Evolutionary conservation across 257 asterid genomes (phyloP).

Genomic region (Solanum tarijense): DNA sequence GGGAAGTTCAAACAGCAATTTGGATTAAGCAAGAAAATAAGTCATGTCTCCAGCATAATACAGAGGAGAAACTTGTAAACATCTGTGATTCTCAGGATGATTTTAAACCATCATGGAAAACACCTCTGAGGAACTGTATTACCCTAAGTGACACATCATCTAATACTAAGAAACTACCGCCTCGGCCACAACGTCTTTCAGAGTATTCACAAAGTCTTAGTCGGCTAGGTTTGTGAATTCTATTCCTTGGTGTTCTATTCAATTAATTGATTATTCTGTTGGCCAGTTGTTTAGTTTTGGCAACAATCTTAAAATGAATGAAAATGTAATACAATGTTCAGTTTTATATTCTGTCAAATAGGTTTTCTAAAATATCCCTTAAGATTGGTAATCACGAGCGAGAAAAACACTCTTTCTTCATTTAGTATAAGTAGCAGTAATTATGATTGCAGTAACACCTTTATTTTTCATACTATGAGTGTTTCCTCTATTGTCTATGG

Average conservation of each 20-base stretch:
- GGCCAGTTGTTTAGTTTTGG: neutral
- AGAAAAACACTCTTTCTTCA: neutral
- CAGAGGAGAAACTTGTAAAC: constrained; percentile 33
- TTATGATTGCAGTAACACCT: neutral
- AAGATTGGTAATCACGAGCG: neutral
- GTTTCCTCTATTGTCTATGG: neutral
- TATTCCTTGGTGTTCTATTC: neutral
- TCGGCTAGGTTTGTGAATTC: constrained; percentile 36
- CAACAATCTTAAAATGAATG: neutral
- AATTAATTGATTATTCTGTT: neutral
- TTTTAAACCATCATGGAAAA: constrained; percentile 45
- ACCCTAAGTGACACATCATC: constrained; percentile 13
- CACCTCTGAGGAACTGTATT: constrained; percentile 47
- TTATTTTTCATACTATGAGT: neutral
- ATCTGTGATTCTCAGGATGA: constrained; percentile 52
- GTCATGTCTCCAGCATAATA: constrained; percentile 53
- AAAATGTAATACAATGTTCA: neutral
- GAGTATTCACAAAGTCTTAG: constrained; percentile 56
- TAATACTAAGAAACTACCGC: constrained; percentile 37
- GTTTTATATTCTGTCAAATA: neutral
- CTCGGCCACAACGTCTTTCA: constrained; percentile 76
- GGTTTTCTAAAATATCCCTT: neutral
- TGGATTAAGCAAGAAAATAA: constrained; percentile 66
- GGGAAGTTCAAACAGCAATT: constrained; percentile 84
- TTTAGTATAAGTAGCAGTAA: neutral